Percentiles rank a stretch among this genome's conserved stretches.
These are phyloP conservation scores for Oropetium thomaeum DNA, from an alignment of 176 grass and related monocot genomes.

Conservation along the genomic window DNA sequence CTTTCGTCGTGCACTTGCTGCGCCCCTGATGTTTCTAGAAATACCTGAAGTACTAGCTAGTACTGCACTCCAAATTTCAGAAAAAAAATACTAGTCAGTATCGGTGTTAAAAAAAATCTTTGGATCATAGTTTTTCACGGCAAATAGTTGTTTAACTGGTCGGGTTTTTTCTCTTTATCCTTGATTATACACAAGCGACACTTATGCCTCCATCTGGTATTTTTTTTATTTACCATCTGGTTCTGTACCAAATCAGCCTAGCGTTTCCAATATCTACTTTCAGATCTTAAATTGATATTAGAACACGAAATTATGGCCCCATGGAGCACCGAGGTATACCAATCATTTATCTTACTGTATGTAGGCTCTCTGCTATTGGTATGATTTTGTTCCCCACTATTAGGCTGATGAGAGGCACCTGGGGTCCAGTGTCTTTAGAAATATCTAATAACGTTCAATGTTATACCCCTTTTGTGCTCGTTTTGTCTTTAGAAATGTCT, in stretches of 20 bases:
- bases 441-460: not conserved
- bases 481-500: slow-evolving; percentile 13
- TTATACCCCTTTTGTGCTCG: not conserved
- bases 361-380: slow-evolving; percentile 15
- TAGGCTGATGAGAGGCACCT: slow-evolving; percentile 28
- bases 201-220: slow-evolving; percentile 7
- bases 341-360: slow-evolving; percentile 40
- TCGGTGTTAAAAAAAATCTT: too few relatives aligned
- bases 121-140: not conserved
- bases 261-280: slow-evolving; percentile 13
- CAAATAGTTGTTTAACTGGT: slow-evolving; percentile 4
- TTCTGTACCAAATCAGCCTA: slow-evolving; percentile 17
- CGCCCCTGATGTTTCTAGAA: too few relatives aligned
- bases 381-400: slow-evolving; percentile 55
- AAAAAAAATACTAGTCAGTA: too few relatives aligned
- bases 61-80: too few relatives aligned
- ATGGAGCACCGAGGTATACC: slow-evolving; percentile 27
- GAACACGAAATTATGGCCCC: slow-evolving; percentile 27
- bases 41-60: too few relatives aligned
- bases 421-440: slow-evolving; percentile 13
- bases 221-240: slow-evolving; percentile 5
- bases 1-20: too few relatives aligned
- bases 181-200: not conserved
- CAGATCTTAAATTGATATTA: slow-evolving; percentile 39
- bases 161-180: not conserved